phyloP scores from a whole-genome alignment of 441 rosid species.

The Gossypium lobatum region DNA sequence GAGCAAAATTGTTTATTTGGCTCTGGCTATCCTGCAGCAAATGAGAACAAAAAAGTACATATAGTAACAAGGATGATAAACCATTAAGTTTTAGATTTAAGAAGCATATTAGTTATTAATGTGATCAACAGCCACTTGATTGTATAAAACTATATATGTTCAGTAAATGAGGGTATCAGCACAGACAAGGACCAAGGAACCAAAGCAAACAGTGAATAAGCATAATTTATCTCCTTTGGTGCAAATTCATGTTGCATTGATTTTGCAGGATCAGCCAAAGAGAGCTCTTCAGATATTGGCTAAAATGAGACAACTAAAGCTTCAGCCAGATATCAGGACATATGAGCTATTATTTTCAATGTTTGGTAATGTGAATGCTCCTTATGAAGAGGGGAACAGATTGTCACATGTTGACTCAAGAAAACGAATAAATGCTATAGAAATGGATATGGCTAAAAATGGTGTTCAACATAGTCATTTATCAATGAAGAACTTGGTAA shows the following conservation, averaged over 20 bases:
- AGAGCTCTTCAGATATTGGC: slow-evolving; percentile 60
- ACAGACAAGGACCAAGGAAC: not conserved
- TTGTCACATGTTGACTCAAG: slow-evolving; percentile 50
- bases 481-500: slow-evolving; percentile 70
- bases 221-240: not conserved
- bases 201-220: not conserved
- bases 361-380: slow-evolving; percentile 70
- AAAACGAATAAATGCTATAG: slow-evolving; percentile 69
- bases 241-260: slow-evolving; percentile 4
- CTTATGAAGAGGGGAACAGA: slow-evolving; percentile 58
- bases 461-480: slow-evolving; percentile 56
- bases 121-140: not conserved
- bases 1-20: not conserved
- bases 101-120: not conserved
- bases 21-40: not conserved
- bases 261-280: slow-evolving; percentile 74
- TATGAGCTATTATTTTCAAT: slow-evolving; percentile 69
- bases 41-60: not conserved
- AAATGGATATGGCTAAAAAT: slow-evolving; percentile 66
- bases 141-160: not conserved
- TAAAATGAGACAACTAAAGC: slow-evolving; percentile 58
- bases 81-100: slow-evolving; percentile 3
- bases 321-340: slow-evolving; percentile 59
- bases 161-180: not conserved
- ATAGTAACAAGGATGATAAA: not conserved